These are phyloP conservation scores for Fusarium oxysporum DNA, from an alignment of 2,329 filamentous ascomycete species.

Conservation along the genomic window DNA sequence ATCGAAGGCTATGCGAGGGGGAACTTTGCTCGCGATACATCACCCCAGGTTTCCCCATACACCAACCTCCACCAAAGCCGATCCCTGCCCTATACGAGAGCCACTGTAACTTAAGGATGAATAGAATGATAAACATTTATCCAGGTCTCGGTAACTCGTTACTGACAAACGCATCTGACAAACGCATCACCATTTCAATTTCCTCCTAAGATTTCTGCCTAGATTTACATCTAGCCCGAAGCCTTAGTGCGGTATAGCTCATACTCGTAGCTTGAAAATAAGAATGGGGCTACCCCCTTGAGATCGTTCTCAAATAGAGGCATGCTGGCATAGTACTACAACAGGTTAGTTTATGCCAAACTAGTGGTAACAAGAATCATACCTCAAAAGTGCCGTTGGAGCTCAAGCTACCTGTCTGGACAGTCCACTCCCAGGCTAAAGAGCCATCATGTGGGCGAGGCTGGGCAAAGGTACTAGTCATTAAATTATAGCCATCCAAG, in stretches of 20 bases:
- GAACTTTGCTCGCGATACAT: background rate
- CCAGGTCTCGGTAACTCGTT: rapidly evolving
- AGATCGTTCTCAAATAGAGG: conserved; percentile 40
- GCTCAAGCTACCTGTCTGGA: conserved; percentile 62
- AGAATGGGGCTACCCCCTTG: conserved; percentile 41
- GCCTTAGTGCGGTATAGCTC: conserved; percentile 12
- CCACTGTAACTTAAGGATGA: background rate
- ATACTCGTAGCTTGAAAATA: conserved; percentile 42
- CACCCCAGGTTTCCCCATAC: background rate
- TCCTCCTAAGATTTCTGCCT: background rate
- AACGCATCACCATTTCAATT: background rate
- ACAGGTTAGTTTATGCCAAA: conserved; percentile 7
- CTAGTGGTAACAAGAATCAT: rapidly evolving
- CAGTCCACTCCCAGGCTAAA: conserved; percentile 62
- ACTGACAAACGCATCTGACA: background rate
- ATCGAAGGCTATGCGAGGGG: background rate
- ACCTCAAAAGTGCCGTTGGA: conserved; percentile 63
- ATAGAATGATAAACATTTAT: background rate
- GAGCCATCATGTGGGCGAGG: conserved; percentile 52
- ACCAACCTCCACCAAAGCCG: background rate
- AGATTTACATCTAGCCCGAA: no score
- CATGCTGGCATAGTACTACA: conserved; percentile 47
- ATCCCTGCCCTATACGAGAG: background rate
- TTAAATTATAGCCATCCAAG: conserved; percentile 53
- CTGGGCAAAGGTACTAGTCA: conserved; percentile 55